phyloP scores from a whole-genome alignment of 1,284 basidiomycete genomes.

The Fomitopsis pinicola region DNA sequence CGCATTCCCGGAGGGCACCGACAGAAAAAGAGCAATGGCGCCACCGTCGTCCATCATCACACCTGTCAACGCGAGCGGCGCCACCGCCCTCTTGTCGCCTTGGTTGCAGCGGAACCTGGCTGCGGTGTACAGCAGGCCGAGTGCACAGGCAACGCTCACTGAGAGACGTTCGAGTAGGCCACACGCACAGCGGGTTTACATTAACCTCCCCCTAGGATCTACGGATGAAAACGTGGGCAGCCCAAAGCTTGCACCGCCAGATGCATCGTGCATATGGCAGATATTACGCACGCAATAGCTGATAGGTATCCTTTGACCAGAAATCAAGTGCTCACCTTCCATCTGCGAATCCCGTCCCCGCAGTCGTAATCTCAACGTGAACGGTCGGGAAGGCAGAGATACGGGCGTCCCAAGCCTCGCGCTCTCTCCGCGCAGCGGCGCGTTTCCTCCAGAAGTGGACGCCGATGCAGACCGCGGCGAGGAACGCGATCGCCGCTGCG shows the following conservation, averaged over 20 bases:
- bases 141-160: too few relatives aligned
- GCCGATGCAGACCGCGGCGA: slow-evolving; percentile 33
- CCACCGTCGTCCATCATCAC: not conserved
- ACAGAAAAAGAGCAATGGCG: too few relatives aligned
- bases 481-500: slow-evolving; percentile 44
- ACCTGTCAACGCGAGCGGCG: not conserved
- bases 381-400: not conserved
- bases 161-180: too few relatives aligned
- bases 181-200: too few relatives aligned
- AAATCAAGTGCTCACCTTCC: not conserved
- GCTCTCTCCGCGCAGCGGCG: slow-evolving; percentile 31
- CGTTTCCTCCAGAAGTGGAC: slow-evolving; percentile 38
- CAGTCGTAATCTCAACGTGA: not conserved
- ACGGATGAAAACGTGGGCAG: too few relatives aligned
- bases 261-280: too few relatives aligned
- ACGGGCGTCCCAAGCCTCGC: slow-evolving; percentile 16
- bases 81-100: not conserved
- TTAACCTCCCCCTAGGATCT: too few relatives aligned
- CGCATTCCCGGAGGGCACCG: too few relatives aligned
- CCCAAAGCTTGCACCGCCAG: too few relatives aligned
- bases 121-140: not conserved
- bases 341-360: not conserved
- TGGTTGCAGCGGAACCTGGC: not conserved
- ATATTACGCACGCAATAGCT: too few relatives aligned
- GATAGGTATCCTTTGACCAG: too few relatives aligned